Conservation (phyloP, 2,329 filamentous ascomycete species). For the Penicillium sp. region DNA sequence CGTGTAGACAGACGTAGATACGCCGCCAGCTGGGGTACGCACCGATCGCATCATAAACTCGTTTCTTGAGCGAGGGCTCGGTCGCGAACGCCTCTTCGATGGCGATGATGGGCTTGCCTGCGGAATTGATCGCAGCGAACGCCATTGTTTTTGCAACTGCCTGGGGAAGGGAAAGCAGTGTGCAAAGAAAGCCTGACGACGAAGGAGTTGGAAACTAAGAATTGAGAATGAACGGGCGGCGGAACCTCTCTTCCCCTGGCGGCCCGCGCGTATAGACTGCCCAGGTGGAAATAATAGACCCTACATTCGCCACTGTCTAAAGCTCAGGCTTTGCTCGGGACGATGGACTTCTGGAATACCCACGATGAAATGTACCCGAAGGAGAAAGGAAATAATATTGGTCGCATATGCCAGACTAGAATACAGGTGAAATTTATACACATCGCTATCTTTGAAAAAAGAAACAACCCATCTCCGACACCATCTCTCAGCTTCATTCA, state of each 20-base stretch:
- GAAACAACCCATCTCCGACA: constrained; percentile 5
- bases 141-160: constrained; percentile 37
- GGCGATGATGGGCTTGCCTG: constrained; percentile 27
- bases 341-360: background rate
- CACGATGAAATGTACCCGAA: background rate
- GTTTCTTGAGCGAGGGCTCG: constrained; percentile 42
- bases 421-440: constrained; percentile 32
- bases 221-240: constrained; percentile 16
- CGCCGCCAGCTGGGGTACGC: constrained; percentile 24
- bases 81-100: constrained; percentile 47
- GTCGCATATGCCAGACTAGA: constrained; percentile 26
- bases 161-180: constrained; percentile 17
- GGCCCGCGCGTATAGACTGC: constrained; percentile 12
- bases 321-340: background rate
- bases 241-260: constrained; percentile 23
- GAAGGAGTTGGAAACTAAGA: constrained; percentile 16
- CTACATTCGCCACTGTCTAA: background rate
- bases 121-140: constrained; percentile 40
- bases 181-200: constrained; percentile 13
- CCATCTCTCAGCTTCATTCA: constrained; percentile 4
- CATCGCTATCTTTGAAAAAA: constrained; percentile 26
- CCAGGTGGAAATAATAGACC: constrained; percentile 1
- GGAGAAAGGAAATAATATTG: constrained; percentile 1
- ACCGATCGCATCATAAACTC: constrained; percentile 49
- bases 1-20: constrained; percentile 10